Evolutionary conservation across 306 rosid species (phyloP).

Genomic region (Lathyrus oleraceus): DNA sequence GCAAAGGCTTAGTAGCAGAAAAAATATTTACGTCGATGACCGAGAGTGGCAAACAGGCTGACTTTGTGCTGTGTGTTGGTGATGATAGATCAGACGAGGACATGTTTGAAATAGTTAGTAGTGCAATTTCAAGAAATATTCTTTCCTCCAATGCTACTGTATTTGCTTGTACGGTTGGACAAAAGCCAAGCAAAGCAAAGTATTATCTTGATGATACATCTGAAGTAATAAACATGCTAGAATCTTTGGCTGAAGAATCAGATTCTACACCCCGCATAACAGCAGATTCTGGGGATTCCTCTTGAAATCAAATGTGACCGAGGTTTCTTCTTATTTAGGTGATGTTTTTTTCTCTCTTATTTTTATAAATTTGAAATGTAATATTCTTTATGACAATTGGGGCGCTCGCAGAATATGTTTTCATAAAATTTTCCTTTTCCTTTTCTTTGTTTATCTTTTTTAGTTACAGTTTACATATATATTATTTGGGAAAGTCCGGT

Average conservation of each 20-base stretch:
- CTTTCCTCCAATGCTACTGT: slow-evolving; percentile 58
- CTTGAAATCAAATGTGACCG: slow-evolving; percentile 36
- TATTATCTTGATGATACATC: slow-evolving; percentile 64
- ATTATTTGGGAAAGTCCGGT: slow-evolving; percentile 42
- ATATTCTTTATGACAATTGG: slow-evolving; percentile 46
- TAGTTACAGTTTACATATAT: slow-evolving; percentile 38
- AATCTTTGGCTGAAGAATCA: slow-evolving; percentile 64
- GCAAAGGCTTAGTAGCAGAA: slow-evolving; percentile 72
- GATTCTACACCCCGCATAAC: slow-evolving; percentile 32
- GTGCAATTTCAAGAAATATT: slow-evolving; percentile 52
- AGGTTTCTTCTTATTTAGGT: slow-evolving; percentile 40
- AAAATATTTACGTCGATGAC: slow-evolving; percentile 70
- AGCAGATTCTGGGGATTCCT: slow-evolving; percentile 43
- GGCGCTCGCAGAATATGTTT: slow-evolving; percentile 42
- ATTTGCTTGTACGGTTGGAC: slow-evolving; percentile 80
- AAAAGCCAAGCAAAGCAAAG: slow-evolving; percentile 84
- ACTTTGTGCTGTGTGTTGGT: slow-evolving; percentile 81
- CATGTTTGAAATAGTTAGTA: slow-evolving; percentile 72
- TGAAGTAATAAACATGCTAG: slow-evolving; percentile 71
- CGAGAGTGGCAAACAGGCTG: slow-evolving; percentile 59
- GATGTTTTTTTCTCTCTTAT: neutral
- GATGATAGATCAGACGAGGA: slow-evolving; percentile 94
- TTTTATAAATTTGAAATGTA: slow-evolving; percentile 38
- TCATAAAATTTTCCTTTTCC: slow-evolving; percentile 10
- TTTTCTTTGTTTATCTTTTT: slow-evolving; percentile 20